Evolutionary conservation across 345 rosid genomes (phyloP).

Genomic region (Crucihimalaya himalaica): DNA sequence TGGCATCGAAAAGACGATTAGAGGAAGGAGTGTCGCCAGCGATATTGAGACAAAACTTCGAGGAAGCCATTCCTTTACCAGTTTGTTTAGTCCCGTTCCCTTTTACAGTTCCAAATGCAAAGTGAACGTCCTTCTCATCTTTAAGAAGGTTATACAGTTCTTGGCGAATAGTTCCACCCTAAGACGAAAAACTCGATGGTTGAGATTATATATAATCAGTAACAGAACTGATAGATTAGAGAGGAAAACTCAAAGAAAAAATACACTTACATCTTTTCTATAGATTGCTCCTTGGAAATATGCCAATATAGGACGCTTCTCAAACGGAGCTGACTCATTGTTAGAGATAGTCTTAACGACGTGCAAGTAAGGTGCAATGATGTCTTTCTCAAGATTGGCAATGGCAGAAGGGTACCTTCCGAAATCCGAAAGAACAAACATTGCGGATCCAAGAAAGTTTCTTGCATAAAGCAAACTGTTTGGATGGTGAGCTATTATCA

Average conservation of each 20-base stretch:
- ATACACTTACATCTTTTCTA: constrained; percentile 85
- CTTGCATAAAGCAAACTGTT: constrained; percentile 72
- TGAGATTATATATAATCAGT: background rate
- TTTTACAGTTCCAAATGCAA: constrained; percentile 68
- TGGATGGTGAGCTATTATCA: constrained; percentile 85
- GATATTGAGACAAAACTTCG: constrained; percentile 85
- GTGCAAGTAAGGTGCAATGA: constrained; percentile 88
- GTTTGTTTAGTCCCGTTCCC: constrained; percentile 67
- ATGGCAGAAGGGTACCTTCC: constrained; percentile 73
- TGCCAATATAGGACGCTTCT: constrained; percentile 64
- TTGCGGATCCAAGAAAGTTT: constrained; percentile 67
- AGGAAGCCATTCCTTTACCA: constrained; percentile 82
- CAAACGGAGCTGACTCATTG: constrained; percentile 60
- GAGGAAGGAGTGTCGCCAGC: constrained; percentile 98
- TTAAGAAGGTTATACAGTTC: constrained; percentile 84
- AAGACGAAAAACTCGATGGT: background rate
- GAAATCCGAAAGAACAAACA: constrained; percentile 92
- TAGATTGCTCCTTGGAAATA: constrained; percentile 93
- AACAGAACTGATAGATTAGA: background rate
- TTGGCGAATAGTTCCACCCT: constrained; percentile 87
- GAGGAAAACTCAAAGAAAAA: constrained; percentile 5
- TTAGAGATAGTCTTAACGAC: constrained; percentile 59
- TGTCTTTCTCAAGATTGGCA: constrained; percentile 76
- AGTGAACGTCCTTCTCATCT: constrained; percentile 87
- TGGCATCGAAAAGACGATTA: constrained; percentile 87